Conservation (phyloP, 2,329 filamentous ascomycete genomes). For the Rhinocladiella mackenziei region DNA sequence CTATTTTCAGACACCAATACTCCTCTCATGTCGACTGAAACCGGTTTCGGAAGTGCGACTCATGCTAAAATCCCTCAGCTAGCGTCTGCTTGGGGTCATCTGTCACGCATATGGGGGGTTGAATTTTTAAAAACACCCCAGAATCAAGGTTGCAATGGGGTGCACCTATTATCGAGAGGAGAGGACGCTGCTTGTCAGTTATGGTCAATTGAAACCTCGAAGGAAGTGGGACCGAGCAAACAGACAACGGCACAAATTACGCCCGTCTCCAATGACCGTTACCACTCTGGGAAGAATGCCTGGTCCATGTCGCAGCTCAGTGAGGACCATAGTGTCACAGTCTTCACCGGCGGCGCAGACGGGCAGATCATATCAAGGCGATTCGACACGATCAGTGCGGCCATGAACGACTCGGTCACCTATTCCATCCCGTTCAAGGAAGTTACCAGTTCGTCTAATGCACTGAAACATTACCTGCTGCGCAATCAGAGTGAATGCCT, state of each 20-base stretch:
- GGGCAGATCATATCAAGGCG: constrained; percentile 51
- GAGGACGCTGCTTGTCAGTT: constrained; percentile 75
- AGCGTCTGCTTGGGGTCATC: constrained; percentile 77
- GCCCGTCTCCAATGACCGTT: constrained; percentile 54
- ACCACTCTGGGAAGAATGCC: constrained; percentile 83
- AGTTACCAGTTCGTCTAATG: constrained; percentile 5
- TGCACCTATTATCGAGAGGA: constrained; percentile 70
- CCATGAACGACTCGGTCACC: background rate
- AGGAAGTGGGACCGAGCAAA: constrained; percentile 12
- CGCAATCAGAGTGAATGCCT: constrained; percentile 12
- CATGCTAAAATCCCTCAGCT: constrained; percentile 33
- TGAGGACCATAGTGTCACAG: constrained; percentile 35
- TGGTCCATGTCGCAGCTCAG: constrained; percentile 63
- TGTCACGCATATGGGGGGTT: constrained; percentile 85
- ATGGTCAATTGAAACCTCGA: constrained; percentile 58
- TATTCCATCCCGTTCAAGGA: constrained; percentile 14
- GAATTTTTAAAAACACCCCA: constrained; percentile 53
- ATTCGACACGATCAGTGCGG: constrained; percentile 20
- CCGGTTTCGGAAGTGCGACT: constrained; percentile 56
- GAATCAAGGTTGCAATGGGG: constrained; percentile 25
- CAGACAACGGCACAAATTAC: constrained; percentile 27
- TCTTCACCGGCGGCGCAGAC: constrained; percentile 82
- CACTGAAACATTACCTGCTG: constrained; percentile 24
- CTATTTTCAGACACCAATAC: background rate
- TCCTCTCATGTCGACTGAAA: constrained; percentile 46